Conservation (phyloP, 2,329 filamentous ascomycete genomes). For the Calcarisporium arbuscula region DNA sequence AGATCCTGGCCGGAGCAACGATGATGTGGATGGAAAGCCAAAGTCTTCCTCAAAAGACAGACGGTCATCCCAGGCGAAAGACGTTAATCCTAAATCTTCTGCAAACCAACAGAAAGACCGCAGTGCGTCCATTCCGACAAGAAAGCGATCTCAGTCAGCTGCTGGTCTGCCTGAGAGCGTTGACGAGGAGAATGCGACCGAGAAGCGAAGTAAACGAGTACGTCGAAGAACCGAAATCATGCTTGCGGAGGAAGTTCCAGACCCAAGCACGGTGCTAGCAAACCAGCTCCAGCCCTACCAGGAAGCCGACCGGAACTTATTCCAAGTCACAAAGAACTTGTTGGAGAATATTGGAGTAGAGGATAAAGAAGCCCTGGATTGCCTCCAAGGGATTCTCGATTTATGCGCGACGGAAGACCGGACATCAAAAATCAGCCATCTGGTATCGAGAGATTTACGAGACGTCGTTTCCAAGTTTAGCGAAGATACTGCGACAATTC, state of each 20-base stretch:
- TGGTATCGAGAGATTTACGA: constrained; percentile 43
- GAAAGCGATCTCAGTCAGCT: constrained; percentile 57
- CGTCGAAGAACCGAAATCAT: constrained; percentile 47
- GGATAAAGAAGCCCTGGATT: constrained; percentile 38
- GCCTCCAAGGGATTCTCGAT: constrained; percentile 45
- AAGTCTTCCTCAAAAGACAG: constrained; percentile 15
- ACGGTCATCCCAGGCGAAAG: constrained; percentile 13
- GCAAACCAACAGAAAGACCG: constrained; percentile 26
- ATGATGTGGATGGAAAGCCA: constrained; percentile 3
- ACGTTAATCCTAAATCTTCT: constrained; percentile 19
- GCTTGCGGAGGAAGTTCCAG: constrained; percentile 44
- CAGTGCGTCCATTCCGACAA: constrained; percentile 35
- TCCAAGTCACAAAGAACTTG: constrained; percentile 48
- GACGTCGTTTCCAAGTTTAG: constrained; percentile 42
- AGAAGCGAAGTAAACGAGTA: constrained; percentile 60
- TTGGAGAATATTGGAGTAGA: constrained; percentile 49
- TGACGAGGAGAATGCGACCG: constrained; percentile 51
- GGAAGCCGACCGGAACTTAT: constrained; percentile 49
- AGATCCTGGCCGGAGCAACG: constrained; percentile 2
- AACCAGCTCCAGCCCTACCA: constrained; percentile 52
- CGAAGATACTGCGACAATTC: constrained; percentile 45
- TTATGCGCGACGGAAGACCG: constrained; percentile 46
- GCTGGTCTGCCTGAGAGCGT: constrained; percentile 50
- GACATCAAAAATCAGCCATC: constrained; percentile 38
- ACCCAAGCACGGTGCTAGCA: constrained; percentile 45